Percentiles rank a stretch among this genome's conserved stretches.
phyloP scores from a whole-genome alignment of 257 asterid genomes.

The Fraxinus quadrangulata region DNA sequence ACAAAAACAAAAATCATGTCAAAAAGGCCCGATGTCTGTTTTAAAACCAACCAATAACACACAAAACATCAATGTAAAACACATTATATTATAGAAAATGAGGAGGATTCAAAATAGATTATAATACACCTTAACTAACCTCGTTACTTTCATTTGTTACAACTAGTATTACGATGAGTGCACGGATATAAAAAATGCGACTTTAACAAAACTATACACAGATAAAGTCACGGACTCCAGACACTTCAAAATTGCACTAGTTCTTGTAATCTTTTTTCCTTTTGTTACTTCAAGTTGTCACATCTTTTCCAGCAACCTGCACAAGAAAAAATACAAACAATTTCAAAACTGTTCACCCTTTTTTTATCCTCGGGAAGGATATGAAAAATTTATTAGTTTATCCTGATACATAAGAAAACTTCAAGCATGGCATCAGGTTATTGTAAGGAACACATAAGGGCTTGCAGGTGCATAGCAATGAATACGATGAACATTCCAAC shows the following conservation, averaged over 20 bases:
- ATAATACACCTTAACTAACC: not conserved
- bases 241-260: not conserved
- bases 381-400: no score
- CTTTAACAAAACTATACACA: not conserved
- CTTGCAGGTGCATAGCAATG: not conserved
- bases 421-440: not conserved
- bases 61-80: no score
- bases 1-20: no score
- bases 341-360: not conserved
- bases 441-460: not conserved
- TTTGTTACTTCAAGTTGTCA: not conserved
- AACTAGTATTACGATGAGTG: not conserved
- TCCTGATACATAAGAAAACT: no score
- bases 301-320: constrained; percentile 4
- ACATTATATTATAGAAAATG: no score
- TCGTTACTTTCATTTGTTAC: not conserved
- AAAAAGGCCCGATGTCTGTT: no score
- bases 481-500: not conserved
- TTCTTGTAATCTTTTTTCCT: not conserved
- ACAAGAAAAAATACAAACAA: not conserved
- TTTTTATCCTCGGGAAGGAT: not conserved
- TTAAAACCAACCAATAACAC: no score
- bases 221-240: not conserved
- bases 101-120: not conserved
- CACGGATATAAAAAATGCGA: not conserved